Base-by-base conservation (phyloP, 495 filamentous ascomycete genomes). In the Sabuloglossum arenarium region DNA sequence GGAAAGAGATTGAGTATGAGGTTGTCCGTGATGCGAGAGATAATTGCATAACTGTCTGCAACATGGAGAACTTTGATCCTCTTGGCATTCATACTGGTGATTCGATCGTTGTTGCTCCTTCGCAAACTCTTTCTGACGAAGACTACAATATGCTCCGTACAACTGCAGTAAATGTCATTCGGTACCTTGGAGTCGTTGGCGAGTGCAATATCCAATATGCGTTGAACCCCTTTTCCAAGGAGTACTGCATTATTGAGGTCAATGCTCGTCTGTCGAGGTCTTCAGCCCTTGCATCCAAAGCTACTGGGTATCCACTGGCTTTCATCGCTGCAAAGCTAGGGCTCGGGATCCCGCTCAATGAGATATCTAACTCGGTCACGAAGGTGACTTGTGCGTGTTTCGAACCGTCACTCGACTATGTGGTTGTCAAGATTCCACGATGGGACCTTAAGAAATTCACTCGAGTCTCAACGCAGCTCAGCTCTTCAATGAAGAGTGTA, bases 401-500 rank as follows among this genome's bases (percentile, higher is more conserved):
- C 69, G 91, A 98, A 67, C 91, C 91, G n/a, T 98, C 91, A 1
- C 76, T 98, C 0, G 91, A 98, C 67, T 98, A 98, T 67, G 90
- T 96, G 49, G 91, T 97, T 25, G 91, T 98, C 56, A 98, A 98
- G 76, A 98, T 98, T 70, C 91, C 91, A 21, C 78, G 91, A 58
- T 98, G 91, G 91, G 91, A 98, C 70, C 69, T 98, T 59, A 97
- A 97, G 75, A 98, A 98, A 69, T 98, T 98, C 70, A 90, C 85
- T 28, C 82, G 91, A 56, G 91, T 97, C 21, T 96, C 90, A 8
- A 96, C 88, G 3, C 80, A 88, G 69, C 81, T 98, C 6, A 87
- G 85, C 32, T 97, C 91, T 8, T 96, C 91, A 14, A 98, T 98
- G 91, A 98, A 98, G 84, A 94, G 87, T 75, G 88, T 98, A 46